These are phyloP conservation scores for Carex scoparia DNA, from an alignment of 176 grass and related monocot species.

Conservation along the genomic window DNA sequence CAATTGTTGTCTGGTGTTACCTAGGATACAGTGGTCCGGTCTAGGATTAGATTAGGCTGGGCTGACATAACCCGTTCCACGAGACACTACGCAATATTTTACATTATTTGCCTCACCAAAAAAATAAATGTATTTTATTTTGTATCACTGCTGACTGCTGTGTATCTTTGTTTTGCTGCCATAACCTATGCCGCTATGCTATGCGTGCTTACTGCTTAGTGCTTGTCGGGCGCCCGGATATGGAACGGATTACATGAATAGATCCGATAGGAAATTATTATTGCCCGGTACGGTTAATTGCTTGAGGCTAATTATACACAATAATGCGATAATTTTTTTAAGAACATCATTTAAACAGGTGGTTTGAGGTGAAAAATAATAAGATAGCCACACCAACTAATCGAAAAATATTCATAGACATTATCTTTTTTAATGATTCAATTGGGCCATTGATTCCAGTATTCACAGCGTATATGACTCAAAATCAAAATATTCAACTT, in stretches of 20 bases:
- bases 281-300: background rate
- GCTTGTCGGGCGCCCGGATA: background rate
- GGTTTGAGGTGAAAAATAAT: too few relatives aligned
- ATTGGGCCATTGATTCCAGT: too few relatives aligned
- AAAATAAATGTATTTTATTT: background rate
- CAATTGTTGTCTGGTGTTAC: background rate
- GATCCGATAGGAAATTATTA: background rate
- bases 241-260: background rate
- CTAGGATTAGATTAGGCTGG: background rate
- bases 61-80: slow-evolving; percentile 22
- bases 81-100: background rate
- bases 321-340: background rate
- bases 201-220: background rate
- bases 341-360: too few relatives aligned
- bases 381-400: too few relatives aligned
- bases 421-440: too few relatives aligned
- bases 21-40: slow-evolving; percentile 13
- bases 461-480: too few relatives aligned
- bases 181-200: background rate
- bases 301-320: background rate
- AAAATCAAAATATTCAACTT: too few relatives aligned
- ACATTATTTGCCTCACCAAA: background rate
- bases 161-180: background rate
- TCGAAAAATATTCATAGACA: too few relatives aligned
- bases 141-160: background rate